Base-by-base conservation (phyloP, 108 stramenopile genomes). In the Seminavis robusta region DNA sequence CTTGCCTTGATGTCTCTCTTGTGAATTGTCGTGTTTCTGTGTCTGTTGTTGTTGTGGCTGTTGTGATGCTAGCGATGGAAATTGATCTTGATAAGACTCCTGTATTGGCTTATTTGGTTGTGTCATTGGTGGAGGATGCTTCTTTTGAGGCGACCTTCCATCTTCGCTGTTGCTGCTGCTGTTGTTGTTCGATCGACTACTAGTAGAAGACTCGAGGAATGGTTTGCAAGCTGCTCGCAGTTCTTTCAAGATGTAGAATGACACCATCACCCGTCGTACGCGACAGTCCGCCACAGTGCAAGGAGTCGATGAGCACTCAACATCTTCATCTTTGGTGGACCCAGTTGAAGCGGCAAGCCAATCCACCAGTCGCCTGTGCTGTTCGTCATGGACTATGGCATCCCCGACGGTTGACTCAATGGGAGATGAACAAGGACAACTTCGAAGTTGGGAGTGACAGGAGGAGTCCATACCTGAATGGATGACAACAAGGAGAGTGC, bases 181-280 rank as follows among this genome's bases (percentile, higher is more conserved):
- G 21, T 25, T 33, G 33, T 7, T 47, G 7, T 21, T 9, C 41
- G 24, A 39, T 19, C 26, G 24, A 41, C n/a, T n/a, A n/a, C n/a
- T n/a, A n/a, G n/a, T n/a, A 26, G 17, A 16, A 33, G 54, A 56
- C 54, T 78, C 83, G 19, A 88, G 60, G 54, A 71, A 73, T 4
- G 52, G 61, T 33, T 77, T 79, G 58, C 84, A 88, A 4, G 84
- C 90, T 69, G 84, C 84, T 28, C 86, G 79, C 47, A 92, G 79
- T 7, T 75, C 84, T 57, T 84, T 88, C 17, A 88, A 61, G 38
- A 88, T 77, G 0, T 65, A 47, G 60, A 88, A 76, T 1, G 90
- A 85, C 6, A 79, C 58, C 23, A n/a, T n/a, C n/a, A n/a, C n/a
- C n/a, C n/a, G n/a, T n/a, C n/a, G n/a, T n/a, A n/a, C n/a, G n/a